Evolutionary conservation across 2,329 filamentous ascomycete species (phyloP).

Genomic region (Penicillium sp.): DNA sequence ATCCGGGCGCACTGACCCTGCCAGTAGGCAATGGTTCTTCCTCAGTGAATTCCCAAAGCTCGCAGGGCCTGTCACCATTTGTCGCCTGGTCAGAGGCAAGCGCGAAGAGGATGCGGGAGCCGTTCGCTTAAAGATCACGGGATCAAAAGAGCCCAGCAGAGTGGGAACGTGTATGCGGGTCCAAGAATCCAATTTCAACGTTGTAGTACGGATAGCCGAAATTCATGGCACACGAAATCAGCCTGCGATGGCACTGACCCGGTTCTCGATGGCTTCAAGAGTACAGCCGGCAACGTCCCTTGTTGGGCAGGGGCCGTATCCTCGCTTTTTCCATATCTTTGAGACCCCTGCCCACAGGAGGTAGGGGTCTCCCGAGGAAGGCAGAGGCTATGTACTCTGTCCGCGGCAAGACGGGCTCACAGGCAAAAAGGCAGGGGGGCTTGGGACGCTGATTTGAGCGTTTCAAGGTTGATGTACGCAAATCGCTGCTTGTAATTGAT

Average conservation of each 20-base stretch:
- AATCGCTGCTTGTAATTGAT: slow-evolving; percentile 17
- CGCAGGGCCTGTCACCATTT: slow-evolving; percentile 28
- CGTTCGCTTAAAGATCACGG: slow-evolving; percentile 37
- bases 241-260: slow-evolving; percentile 2
- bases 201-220: slow-evolving; percentile 20
- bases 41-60: slow-evolving; percentile 24
- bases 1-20: slow-evolving; percentile 19
- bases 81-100: slow-evolving; percentile 27
- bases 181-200: slow-evolving; percentile 39
- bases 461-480: slow-evolving; percentile 15
- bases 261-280: slow-evolving; percentile 1
- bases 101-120: slow-evolving; percentile 30
- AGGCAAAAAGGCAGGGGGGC: slow-evolving; percentile 24
- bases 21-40: slow-evolving; percentile 20
- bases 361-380: slow-evolving; percentile 21
- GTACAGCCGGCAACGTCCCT: slow-evolving; percentile 12
- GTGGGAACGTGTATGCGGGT: slow-evolving; percentile 36
- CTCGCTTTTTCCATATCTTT: slow-evolving; percentile 11
- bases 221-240: slow-evolving; percentile 7
- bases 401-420: slow-evolving; percentile 23
- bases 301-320: slow-evolving; percentile 23
- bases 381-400: slow-evolving; percentile 12
- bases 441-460: slow-evolving; percentile 27
- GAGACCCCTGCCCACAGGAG: slow-evolving; percentile 24
- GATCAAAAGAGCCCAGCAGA: slow-evolving; percentile 34